Conservation (phyloP, 192 early-diverging fungal species). For the Dissophora globulifera region DNA sequence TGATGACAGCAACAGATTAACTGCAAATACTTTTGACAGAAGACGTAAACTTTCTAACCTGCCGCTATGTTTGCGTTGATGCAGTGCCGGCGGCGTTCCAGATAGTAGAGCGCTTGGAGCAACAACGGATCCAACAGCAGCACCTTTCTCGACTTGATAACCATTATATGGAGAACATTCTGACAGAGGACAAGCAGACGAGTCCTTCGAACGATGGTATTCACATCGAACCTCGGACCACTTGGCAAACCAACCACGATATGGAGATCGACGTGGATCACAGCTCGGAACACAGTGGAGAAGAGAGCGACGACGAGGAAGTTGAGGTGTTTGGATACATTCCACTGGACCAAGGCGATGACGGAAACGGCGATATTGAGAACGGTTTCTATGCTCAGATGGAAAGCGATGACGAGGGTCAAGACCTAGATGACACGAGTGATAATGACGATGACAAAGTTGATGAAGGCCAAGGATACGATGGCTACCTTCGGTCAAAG, state of each 20-base stretch:
- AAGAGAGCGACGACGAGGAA: conserved; percentile 1
- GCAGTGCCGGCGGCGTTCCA: conserved; percentile 45
- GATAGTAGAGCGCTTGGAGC: conserved; percentile 44
- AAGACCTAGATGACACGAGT: background rate
- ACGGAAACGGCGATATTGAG: conserved; percentile 14
- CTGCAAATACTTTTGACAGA: background rate
- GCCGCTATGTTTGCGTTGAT: no score
- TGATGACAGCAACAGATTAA: background rate
- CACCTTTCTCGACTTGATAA: conserved; percentile 1
- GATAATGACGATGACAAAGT: conserved; percentile 17
- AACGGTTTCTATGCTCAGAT: conserved; percentile 3
- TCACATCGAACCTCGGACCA: no score
- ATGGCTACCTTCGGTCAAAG: conserved; percentile 21
- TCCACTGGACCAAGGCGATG: conserved; percentile 30
- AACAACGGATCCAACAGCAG: conserved; percentile 9
- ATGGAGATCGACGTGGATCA: no score
- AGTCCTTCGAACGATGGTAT: no score
- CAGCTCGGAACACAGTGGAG: background rate
- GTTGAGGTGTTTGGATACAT: conserved; percentile 38
- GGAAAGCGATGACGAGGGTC: conserved; percentile 25
- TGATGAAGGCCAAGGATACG: conserved; percentile 36
- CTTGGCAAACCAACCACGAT: no score
- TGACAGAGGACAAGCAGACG: no score
- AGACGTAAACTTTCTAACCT: no score
- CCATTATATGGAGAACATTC: no score